Evolutionary conservation across 345 rosid species (phyloP), one percentile per base, ranked within the genome.

Genomic region (Erodium maritimum): DNA sequence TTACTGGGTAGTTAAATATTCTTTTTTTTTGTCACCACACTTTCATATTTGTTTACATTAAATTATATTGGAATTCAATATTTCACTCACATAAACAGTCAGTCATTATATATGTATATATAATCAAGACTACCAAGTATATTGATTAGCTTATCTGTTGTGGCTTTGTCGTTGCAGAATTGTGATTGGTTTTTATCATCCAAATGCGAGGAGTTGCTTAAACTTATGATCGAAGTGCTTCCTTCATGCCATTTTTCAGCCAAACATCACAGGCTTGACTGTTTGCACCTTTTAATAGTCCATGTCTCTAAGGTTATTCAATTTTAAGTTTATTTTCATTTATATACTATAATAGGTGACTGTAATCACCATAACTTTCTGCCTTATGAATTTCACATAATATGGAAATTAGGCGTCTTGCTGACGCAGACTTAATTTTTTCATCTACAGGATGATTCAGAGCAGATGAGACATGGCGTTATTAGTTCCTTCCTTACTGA

Each of bases 241-340:
- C 80, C 87, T 1, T 69, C 68, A 3, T 85, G 95, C 69, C 96
- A 89, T 77, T 91, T 86, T 64, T 89, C 96, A 69, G 96, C 96
- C 48, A 93, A 80, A 79, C 85, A 84, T 34, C 85, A 89, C 66
- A 85, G 96, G 61, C 95, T 93, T 58, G 94, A 89, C 59, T 93
- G 99, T 72, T 76, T 93, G 71, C 78, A 93, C 77, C 73, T 74
- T 77, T 73, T 93, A 11, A 75, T 87, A 63, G 86, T 75, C 55
- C 75, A 79, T 77, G 78, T 72, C 17, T 78, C 82, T 57, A 88
- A 78, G 89, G 87, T 78, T 54, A 65, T 57, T 65, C 52, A 62
- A 63, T 21, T 42, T 46, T 24, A 55, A 19, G 53, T 17, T 25
- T 21, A 1, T 59, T n/a, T 21, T 21, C 19, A 13, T 55, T 6